Percentiles rank a stretch among this genome's conserved stretches.
These are phyloP conservation scores for Eucalyptus marginata DNA, from an alignment of 345 rosid species.

Conservation along the genomic window DNA sequence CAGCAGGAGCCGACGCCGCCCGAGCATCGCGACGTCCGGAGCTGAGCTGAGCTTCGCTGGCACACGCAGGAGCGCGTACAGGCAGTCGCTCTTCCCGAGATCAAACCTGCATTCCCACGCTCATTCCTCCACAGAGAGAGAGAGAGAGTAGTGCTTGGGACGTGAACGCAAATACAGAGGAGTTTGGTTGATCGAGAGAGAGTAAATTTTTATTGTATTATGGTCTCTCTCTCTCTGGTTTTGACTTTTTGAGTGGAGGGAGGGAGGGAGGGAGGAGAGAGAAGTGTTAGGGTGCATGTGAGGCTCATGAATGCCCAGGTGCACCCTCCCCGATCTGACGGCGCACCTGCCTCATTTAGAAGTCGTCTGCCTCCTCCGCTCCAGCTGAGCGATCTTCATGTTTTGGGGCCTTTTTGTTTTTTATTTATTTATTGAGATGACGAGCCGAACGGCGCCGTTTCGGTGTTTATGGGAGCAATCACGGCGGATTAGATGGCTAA, in stretches of 20 bases:
- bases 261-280: background rate
- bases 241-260: background rate
- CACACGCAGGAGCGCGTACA: background rate
- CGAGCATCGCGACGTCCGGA: background rate
- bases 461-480: background rate
- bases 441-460: background rate
- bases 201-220: background rate
- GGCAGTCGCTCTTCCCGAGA: background rate
- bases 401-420: background rate
- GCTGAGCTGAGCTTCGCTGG: background rate
- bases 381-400: background rate
- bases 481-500: background rate
- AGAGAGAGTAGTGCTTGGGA: background rate
- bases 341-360: background rate
- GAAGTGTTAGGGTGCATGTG: background rate
- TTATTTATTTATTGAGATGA: background rate
- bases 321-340: background rate
- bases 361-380: too few species aligned
- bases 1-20: background rate
- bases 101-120: background rate
- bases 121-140: background rate
- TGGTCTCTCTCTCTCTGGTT: background rate
- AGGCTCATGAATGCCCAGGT: background rate
- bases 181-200: background rate
- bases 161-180: background rate